Percentiles rank a stretch among this genome's conserved stretches.
phyloP scores from a whole-genome alignment of 768 basidiomycete genomes.

The Mycena albidolilacea region DNA sequence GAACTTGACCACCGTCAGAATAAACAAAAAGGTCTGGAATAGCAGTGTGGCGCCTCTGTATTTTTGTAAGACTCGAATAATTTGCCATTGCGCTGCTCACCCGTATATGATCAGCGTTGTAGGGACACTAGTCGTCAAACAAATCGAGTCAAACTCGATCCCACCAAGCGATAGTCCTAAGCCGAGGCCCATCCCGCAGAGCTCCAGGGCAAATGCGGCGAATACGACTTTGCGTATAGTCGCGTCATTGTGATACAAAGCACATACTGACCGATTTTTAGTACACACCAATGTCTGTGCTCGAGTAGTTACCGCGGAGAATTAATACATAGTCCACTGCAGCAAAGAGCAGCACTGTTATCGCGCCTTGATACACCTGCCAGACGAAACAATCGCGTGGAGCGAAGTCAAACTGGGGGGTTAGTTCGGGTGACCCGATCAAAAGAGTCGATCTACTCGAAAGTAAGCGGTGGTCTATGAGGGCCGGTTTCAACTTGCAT shows the following conservation, averaged over 20 bases:
- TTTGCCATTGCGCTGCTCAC: constrained; percentile 41
- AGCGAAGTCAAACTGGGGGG: constrained; percentile 54
- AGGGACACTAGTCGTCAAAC: constrained; percentile 48
- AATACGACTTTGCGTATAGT: constrained; percentile 46
- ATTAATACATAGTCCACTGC: constrained; percentile 58
- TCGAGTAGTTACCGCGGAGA: constrained; percentile 50
- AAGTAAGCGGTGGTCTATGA: not conserved
- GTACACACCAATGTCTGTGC: not conserved
- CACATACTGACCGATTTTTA: constrained; percentile 52
- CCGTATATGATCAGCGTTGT: constrained; percentile 49
- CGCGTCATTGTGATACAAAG: constrained; percentile 56
- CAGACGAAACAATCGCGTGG: constrained; percentile 59
- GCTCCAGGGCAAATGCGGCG: constrained; percentile 47
- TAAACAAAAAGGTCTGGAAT: constrained; percentile 58
- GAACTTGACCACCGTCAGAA: constrained; percentile 56
- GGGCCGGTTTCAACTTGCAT: constrained; percentile 45
- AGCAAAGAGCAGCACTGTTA: constrained; percentile 47
- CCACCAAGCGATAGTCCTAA: constrained; percentile 48
- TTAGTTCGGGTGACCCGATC: constrained; percentile 52
- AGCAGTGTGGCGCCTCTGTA: constrained; percentile 48
- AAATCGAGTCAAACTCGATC: constrained; percentile 52
- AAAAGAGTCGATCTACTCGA: constrained; percentile 48
- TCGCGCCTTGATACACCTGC: constrained; percentile 59
- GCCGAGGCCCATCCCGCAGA: constrained; percentile 50
- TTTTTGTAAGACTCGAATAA: not conserved